phyloP scores from a whole-genome alignment of 2,329 filamentous ascomycete genomes.

The Amauroascus verrucosus region DNA sequence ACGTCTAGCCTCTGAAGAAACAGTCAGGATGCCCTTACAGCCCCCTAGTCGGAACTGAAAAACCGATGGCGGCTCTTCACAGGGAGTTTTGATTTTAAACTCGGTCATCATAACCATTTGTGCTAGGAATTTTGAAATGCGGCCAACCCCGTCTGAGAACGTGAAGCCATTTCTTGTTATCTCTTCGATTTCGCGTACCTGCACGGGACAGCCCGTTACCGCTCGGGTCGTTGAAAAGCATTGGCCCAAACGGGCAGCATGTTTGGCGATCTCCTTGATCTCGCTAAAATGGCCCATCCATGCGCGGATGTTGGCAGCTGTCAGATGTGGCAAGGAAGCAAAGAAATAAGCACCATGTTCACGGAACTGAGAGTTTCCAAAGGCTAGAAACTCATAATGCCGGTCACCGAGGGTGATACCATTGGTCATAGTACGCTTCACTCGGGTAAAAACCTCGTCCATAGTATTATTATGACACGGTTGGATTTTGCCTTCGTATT shows the following conservation, averaged over 20 bases:
- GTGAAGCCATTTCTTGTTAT: slow-evolving; percentile 57
- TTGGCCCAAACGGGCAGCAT: slow-evolving; percentile 79
- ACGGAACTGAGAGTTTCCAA: slow-evolving; percentile 88
- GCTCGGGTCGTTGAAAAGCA: slow-evolving; percentile 89
- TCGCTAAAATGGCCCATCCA: slow-evolving; percentile 82
- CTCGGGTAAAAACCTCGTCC: slow-evolving; percentile 62
- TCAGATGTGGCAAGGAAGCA: slow-evolving; percentile 55
- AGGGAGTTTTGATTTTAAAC: slow-evolving; percentile 49
- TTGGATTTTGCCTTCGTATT: slow-evolving; percentile 51
- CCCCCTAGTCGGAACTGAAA: slow-evolving; percentile 90
- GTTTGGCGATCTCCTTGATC: slow-evolving; percentile 78
- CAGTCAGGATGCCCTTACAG: slow-evolving; percentile 76
- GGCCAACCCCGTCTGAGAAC: slow-evolving; percentile 90
- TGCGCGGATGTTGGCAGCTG: slow-evolving; percentile 63
- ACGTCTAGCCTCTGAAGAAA: slow-evolving; percentile 58
- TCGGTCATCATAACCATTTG: slow-evolving; percentile 62
- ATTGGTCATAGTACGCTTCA: slow-evolving; percentile 60
- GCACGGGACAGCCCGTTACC: slow-evolving; percentile 53
- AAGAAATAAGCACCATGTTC: slow-evolving; percentile 94
- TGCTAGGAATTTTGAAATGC: slow-evolving; percentile 71
- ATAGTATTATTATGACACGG: slow-evolving; percentile 47
- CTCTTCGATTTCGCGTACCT: slow-evolving; percentile 54
- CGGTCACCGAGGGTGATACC: slow-evolving; percentile 76
- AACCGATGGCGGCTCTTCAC: slow-evolving; percentile 57
- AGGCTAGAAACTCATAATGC: slow-evolving; percentile 80